A percentile compares a stretch with the other conserved stretches of the same genome.
phyloP scores from a whole-genome alignment of 2,329 filamentous ascomycete genomes.

The Hymenotorrendiella dingleyae region DNA sequence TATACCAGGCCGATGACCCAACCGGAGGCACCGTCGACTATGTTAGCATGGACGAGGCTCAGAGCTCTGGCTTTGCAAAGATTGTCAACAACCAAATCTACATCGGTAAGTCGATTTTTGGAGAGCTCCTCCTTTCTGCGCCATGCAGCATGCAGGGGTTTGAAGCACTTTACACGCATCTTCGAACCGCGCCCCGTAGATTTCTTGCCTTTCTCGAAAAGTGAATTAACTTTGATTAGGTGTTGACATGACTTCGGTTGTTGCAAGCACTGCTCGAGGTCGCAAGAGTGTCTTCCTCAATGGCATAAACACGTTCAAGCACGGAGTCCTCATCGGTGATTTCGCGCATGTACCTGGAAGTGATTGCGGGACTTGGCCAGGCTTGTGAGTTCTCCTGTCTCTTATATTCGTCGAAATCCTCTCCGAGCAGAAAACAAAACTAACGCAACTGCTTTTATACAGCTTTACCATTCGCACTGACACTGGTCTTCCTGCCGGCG shows the following conservation, averaged over 20 bases:
- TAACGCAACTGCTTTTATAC: too few species aligned
- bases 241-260: conserved; percentile 4
- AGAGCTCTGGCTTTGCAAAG: conserved; percentile 49
- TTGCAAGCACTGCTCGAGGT: neutral
- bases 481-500: neutral
- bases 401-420: too few species aligned
- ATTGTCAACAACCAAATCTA: conserved; percentile 51
- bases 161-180: too few species aligned
- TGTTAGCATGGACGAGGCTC: conserved; percentile 39
- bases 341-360: conserved; percentile 2
- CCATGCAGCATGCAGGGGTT: too few species aligned
- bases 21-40: conserved; percentile 31
- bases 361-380: conserved; percentile 2
- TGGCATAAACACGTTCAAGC: neutral
- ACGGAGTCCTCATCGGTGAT: conserved; percentile 6
- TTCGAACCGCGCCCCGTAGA: too few species aligned
- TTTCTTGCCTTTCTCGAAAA: too few species aligned
- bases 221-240: too few species aligned
- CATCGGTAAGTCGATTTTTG: conserved; percentile 15
- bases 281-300: conserved; percentile 3
- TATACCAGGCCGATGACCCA: conserved; percentile 16
- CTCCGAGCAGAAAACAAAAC: too few species aligned
- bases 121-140: neutral
- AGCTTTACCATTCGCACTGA: conserved; percentile 11
- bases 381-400: conserved; percentile 49